Evolutionary conservation across 2,329 filamentous ascomycete genomes (phyloP), one percentile per base, ranked within the genome.

Genomic region (Colletotrichum echinochloae): DNA sequence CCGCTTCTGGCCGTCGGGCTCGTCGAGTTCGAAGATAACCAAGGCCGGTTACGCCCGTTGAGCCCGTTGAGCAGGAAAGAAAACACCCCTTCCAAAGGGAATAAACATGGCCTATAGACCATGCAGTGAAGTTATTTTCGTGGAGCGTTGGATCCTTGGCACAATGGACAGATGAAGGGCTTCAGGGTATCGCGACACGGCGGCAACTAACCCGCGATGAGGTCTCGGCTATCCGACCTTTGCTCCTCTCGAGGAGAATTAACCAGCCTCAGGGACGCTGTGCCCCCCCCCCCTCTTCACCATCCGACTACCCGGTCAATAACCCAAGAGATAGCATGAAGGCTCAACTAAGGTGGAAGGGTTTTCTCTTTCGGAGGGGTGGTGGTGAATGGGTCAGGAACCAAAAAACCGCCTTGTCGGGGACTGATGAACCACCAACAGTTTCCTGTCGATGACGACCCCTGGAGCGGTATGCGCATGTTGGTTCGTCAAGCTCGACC

Each of bases 401-500:
- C 39, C 57, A 14, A 37, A 57, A 35, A 39, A 26, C 16, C 14
- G n/a, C 20, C 14, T 26, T 23, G 18, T 5, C 23, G 28, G 23
- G 37, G 16, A 11, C 41, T 7, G 28, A 28, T 39, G 23, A 33
- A 28, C 16, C 20, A 48, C 39, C 44, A 54, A 23, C 20, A 18
- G 28, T 9, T n/a, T 23, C 20, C 5, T 26, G 30, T 37, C 28
- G 57, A 35, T 16, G 55, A 28, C 39, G 14, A n/a, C 23, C 56
- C 56, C 56, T 48, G 26, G 20, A 6, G 6, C 41, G 14, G 16
- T 12, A 28, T 11, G 39, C 20, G 39, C 56, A 8, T 39, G 37
- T 52, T 44, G 18, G 33, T 62, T 62, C 37, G 60, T 33, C 18
- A 44, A 28, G 23, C 55, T 26, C 49, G 30, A 23, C 59, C 44